Evolutionary conservation across 306 rosid species (phyloP), one percentile per base, ranked within the genome.

Genomic region (Phaseolus lunatus): DNA sequence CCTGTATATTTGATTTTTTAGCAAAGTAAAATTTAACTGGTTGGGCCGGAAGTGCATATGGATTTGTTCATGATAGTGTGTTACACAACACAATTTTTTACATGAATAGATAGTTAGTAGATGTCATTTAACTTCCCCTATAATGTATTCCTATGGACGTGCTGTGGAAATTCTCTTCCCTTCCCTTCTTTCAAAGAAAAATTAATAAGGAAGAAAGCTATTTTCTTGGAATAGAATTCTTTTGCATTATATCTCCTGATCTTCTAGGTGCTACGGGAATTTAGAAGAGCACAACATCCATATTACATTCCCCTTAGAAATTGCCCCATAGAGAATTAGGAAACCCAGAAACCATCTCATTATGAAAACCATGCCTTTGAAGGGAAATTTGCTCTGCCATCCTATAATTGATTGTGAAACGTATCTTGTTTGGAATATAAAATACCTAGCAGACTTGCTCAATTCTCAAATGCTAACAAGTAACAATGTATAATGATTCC

Each of bases 61-160:
- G 37, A 18, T 67, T 78, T 67, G 49, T 54, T 50, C 67, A 59
- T 45, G 63, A 70, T 70, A 31, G 62, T 65, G 33, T 75, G 49
- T 70, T 59, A 24, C 11, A 24, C 61, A 12, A 5, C 66, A 22
- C 19, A 27, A 37, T 43, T 67, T n/a, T 68, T 83, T 68, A 26
- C 62, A 66, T 47, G 19, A 48, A 48, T 29, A 47, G 41, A 49
- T 43, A 49, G 61, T 27, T 43, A 49, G 41, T 37, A 23, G 58
- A 41, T 49, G 59, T 77, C 23, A 45, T 45, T 48, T 22, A 59
- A 29, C 67, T 26, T 59, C 7, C 27, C 39, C 20, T 61, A 48
- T 14, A 29, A 41, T 67, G 19, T 44, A 54, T 73, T 27, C 13
- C 70, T 49, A 23, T 52, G 27, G 22, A 52, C 65, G 23, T 54